These are phyloP conservation scores for Macrotyloma uniflorum DNA, from an alignment of 306 rosid species.

Conservation along the genomic window DNA sequence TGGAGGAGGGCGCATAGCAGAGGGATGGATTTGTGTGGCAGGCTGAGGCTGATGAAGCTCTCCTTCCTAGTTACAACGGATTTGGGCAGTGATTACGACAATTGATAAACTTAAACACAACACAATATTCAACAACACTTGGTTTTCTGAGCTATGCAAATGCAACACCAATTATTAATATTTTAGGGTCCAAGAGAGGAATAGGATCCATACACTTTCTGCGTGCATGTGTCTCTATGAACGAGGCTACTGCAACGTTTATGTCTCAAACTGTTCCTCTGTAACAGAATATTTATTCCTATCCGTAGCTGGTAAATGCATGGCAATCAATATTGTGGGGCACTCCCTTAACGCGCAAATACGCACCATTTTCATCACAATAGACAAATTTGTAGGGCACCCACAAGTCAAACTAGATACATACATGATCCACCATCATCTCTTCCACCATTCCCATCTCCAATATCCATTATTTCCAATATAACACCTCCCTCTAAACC, in stretches of 20 bases:
- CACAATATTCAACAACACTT: too few species aligned
- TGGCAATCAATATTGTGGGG: slow-evolving; percentile 44
- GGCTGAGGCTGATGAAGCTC: too few species aligned
- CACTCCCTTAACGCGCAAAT: slow-evolving; percentile 28
- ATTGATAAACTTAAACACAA: neutral
- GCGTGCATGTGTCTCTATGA: slow-evolving; percentile 28
- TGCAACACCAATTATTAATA: too few species aligned
- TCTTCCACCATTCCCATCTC: slow-evolving; percentile 14
- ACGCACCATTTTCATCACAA: slow-evolving; percentile 37
- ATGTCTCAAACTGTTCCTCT: slow-evolving; percentile 26
- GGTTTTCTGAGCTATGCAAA: too few species aligned
- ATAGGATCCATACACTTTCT: slow-evolving; percentile 17
- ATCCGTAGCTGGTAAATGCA: slow-evolving; percentile 45
- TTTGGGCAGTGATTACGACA: too few species aligned
- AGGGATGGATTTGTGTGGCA: too few species aligned
- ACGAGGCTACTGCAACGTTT: slow-evolving; percentile 10
- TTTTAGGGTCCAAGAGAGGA: slow-evolving; percentile 17
- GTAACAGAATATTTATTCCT: slow-evolving; percentile 47
- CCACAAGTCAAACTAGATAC: slow-evolving; percentile 30
- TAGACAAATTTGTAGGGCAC: slow-evolving; percentile 48
- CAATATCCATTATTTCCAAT: slow-evolving; percentile 15
- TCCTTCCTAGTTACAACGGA: too few species aligned
- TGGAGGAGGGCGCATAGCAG: too few species aligned
- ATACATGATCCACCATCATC: slow-evolving; percentile 21
- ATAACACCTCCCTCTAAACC: neutral